Evolutionary conservation across 495 filamentous ascomycete genomes (phyloP).

Genomic region (Aspergillus olivimuriae): DNA sequence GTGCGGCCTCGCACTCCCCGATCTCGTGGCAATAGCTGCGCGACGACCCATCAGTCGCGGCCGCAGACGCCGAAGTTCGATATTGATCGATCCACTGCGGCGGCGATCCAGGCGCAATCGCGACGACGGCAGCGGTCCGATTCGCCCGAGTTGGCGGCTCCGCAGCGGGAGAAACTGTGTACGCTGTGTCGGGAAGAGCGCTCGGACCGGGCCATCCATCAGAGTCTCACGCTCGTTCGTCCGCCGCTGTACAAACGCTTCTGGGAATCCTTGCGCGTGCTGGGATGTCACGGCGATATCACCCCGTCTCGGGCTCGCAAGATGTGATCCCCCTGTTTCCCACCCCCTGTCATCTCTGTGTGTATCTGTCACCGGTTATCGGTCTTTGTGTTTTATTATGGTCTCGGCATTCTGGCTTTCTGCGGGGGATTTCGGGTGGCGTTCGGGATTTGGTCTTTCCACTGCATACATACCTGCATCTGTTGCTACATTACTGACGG

Average conservation of each 20-base stretch:
- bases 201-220: slow-evolving; percentile 19
- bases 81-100: slow-evolving; percentile 33
- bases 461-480: too few species aligned
- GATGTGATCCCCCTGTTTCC: too few species aligned
- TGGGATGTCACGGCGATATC: slow-evolving; percentile 20
- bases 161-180: slow-evolving; percentile 22
- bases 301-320: slow-evolving; percentile 11
- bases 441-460: too few species aligned
- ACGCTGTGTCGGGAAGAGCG: slow-evolving; percentile 35
- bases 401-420: too few species aligned
- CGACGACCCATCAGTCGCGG: slow-evolving; percentile 9
- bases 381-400: too few species aligned
- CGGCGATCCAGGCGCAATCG: slow-evolving; percentile 34
- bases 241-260: slow-evolving; percentile 23
- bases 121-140: slow-evolving; percentile 32
- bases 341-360: slow-evolving; percentile 9
- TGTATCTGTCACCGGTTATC: too few species aligned
- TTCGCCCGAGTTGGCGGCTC: slow-evolving; percentile 14
- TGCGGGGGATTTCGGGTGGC: too few species aligned
- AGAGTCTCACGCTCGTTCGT: slow-evolving; percentile 14
- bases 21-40: slow-evolving; percentile 24
- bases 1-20: slow-evolving; percentile 15
- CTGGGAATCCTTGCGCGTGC: slow-evolving; percentile 24
- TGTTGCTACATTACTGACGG: too few species aligned
- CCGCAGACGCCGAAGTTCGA: slow-evolving; percentile 18